These are phyloP conservation scores for Nemania sp. DNA, from an alignment of 2,329 filamentous ascomycete genomes.

Conservation along the genomic window DNA sequence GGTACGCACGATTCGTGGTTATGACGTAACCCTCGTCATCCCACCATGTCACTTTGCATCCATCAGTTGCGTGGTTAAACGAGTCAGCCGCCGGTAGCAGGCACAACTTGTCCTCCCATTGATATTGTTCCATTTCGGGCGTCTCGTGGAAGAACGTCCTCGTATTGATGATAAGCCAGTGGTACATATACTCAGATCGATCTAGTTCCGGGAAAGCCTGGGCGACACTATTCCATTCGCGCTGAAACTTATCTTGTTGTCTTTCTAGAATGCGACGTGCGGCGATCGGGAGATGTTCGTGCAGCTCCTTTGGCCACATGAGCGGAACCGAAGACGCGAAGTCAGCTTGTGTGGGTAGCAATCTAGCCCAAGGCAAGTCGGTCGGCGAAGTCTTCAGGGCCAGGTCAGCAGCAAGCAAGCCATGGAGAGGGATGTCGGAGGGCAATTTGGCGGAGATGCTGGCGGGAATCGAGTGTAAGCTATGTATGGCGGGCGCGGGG, in stretches of 20 bases:
- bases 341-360: constrained; percentile 8
- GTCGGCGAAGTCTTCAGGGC: not conserved
- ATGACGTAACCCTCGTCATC: not conserved
- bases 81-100: not conserved
- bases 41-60: constrained; percentile 1
- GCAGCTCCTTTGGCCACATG: constrained; percentile 13
- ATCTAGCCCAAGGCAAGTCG: not conserved
- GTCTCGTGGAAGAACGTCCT: not conserved
- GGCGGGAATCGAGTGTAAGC: not conserved
- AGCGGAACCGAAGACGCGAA: constrained; percentile 8
- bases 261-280: constrained; percentile 6
- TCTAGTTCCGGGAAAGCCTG: constrained; percentile 1
- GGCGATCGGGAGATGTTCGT: not conserved
- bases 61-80: constrained; percentile 1
- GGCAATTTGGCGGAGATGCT: not conserved
- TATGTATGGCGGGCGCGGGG: not conserved
- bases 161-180: constrained; percentile 2
- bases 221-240: constrained; percentile 6
- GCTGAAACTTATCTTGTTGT: constrained; percentile 4
- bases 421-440: not conserved
- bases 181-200: not conserved
- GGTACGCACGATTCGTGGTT: not conserved
- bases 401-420: not conserved
- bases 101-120: constrained; percentile 1
- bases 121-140: not conserved